These are phyloP conservation scores for Fennellomyces sp. DNA, from an alignment of 371 early-diverging fungal species.

Conservation along the genomic window DNA sequence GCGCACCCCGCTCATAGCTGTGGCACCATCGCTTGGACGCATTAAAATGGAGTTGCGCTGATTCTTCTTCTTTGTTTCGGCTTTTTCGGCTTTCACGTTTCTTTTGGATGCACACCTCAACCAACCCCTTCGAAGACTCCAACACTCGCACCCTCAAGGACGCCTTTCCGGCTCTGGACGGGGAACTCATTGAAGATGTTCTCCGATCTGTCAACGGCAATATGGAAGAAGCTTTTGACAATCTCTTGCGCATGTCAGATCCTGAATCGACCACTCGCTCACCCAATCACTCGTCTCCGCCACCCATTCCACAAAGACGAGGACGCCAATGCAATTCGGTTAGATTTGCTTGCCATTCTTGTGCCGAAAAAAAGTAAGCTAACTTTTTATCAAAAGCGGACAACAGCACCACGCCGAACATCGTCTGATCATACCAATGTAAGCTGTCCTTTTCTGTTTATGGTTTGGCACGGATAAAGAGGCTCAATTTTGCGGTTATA, in stretches of 20 bases:
- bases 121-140: too few relatives aligned
- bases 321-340: background rate
- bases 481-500: background rate
- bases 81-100: too few relatives aligned
- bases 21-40: too few relatives aligned
- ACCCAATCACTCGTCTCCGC: background rate
- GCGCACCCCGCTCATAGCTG: too few relatives aligned
- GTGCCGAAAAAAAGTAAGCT: background rate
- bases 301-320: background rate
- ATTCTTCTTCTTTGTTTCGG: too few relatives aligned
- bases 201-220: conserved; percentile 9
- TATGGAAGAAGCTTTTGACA: conserved; percentile 21
- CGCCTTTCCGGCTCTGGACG: conserved; percentile 20
- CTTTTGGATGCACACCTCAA: too few relatives aligned
- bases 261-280: conserved; percentile 1
- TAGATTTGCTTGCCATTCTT: background rate
- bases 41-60: too few relatives aligned
- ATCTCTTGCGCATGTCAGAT: conserved; percentile 19
- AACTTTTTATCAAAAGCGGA: background rate
- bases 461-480: background rate
- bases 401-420: background rate
- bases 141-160: conserved; percentile 27
- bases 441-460: background rate
- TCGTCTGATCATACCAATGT: conserved; percentile 4
- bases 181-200: conserved; percentile 14